Percentiles rank a stretch among this genome's conserved stretches.
phyloP scores from a whole-genome alignment of 75 land plant genomes.

The Sequoia sempervirens region DNA sequence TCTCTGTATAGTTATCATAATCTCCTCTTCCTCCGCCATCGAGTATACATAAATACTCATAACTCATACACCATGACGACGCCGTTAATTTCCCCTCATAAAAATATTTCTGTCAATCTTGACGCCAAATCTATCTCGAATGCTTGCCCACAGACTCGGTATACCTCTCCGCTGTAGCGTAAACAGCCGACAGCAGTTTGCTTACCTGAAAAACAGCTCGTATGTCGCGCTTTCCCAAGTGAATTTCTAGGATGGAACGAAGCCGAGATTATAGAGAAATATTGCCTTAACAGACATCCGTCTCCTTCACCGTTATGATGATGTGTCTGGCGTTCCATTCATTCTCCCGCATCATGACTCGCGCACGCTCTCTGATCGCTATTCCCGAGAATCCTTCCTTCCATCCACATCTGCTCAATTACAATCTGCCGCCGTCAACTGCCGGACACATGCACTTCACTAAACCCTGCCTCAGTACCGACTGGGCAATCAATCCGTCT shows the following conservation, averaged over 20 bases:
- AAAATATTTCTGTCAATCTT: not conserved
- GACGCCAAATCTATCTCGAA: not conserved
- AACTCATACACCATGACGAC: not conserved
- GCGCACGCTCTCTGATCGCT: slow-evolving; percentile 12
- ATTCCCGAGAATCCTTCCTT: slow-evolving; percentile 6
- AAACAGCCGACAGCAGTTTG: not conserved
- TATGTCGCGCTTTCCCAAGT: not conserved
- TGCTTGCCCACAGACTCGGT: not conserved
- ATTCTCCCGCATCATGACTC: slow-evolving; percentile 4
- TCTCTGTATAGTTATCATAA: slow-evolving; percentile 8
- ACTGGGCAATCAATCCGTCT: not conserved
- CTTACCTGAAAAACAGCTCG: not conserved
- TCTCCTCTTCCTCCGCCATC: not conserved
- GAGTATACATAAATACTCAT: slow-evolving; percentile 6
- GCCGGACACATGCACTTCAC: not conserved
- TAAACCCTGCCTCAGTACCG: not conserved
- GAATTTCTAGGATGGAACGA: not conserved
- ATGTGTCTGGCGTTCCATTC: slow-evolving; percentile 8
- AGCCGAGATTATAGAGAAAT: not conserved
- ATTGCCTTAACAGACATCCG: not conserved
- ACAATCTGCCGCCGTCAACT: slow-evolving; percentile 7
- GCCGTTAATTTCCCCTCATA: not conserved
- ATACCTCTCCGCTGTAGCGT: not conserved
- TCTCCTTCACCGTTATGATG: slow-evolving; percentile 8
- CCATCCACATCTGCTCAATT: not conserved